Percentiles rank a stretch among this genome's conserved stretches.
Evolutionary conservation across 768 basidiomycete genomes (phyloP).

Genomic region (Pisolithus albus): DNA sequence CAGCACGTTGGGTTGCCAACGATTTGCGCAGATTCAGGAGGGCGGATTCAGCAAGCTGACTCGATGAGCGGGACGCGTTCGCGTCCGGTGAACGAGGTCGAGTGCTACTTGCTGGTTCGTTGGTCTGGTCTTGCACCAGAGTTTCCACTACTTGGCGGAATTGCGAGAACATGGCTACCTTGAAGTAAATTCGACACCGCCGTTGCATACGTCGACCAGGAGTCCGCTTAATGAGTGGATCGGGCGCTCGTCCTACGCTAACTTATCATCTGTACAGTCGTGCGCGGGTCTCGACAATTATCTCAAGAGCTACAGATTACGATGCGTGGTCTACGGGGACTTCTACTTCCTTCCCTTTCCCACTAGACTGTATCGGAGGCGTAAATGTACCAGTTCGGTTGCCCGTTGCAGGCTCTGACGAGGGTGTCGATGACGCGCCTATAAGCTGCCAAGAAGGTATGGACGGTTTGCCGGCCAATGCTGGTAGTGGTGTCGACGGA

Average conservation of each 20-base stretch:
- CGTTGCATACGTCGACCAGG: no score
- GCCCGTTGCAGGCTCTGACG: constrained; percentile 13
- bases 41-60: constrained; percentile 56
- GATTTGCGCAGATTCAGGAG: constrained; percentile 59
- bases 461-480: constrained; percentile 52
- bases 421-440: constrained; percentile 21
- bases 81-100: constrained; percentile 35
- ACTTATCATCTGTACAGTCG: no score
- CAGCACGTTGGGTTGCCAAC: constrained; percentile 44
- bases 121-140: constrained; percentile 44
- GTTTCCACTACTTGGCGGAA: constrained; percentile 69
- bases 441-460: constrained; percentile 93
- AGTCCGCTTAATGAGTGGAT: no score
- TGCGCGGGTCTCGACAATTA: background rate
- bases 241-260: no score
- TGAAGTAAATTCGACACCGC: background rate
- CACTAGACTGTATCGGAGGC: constrained; percentile 27
- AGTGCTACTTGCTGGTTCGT: constrained; percentile 6
- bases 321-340: constrained; percentile 8
- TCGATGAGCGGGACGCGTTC: constrained; percentile 30
- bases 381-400: constrained; percentile 10
- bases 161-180: constrained; percentile 59
- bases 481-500: constrained; percentile 44
- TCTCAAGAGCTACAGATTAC: constrained; percentile 8
- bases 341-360: constrained; percentile 57